Conservation (phyloP, 2,329 filamentous ascomycete species). For the Diaporthe citri region DNA sequence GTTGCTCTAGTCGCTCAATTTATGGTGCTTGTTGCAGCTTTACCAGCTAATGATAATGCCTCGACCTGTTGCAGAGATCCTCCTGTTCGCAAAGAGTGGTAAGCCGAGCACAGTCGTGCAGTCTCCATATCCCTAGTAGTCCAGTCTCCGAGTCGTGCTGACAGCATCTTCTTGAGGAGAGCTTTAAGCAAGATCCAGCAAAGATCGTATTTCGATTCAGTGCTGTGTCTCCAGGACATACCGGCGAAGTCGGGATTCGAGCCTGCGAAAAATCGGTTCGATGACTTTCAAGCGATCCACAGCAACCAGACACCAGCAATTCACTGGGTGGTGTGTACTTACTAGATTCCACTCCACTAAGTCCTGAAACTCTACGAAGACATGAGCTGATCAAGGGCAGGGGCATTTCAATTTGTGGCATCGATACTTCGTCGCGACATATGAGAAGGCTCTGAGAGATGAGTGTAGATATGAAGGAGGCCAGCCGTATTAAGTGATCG, state of each 20-base stretch:
- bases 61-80: neutral
- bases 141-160: too few species aligned
- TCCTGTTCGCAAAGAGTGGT: conserved; percentile 1
- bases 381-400: neutral
- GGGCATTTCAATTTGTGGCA: neutral
- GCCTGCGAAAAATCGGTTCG: neutral
- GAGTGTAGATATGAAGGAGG: neutral
- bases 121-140: neutral
- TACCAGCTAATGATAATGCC: neutral
- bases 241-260: neutral
- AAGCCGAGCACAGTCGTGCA: neutral
- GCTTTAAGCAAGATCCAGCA: neutral
- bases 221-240: neutral
- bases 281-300: neutral
- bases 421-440: conserved; percentile 1
- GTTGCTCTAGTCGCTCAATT: neutral
- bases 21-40: neutral
- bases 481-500: neutral
- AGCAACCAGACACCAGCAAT: neutral
- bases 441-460: neutral
- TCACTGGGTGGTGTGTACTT: neutral
- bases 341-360: too few species aligned
- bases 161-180: neutral
- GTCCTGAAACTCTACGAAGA: neutral
- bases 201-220: neutral